Evolutionary conservation across 2,329 filamentous ascomycete species (phyloP).

Genomic region (Claviceps sp.): DNA sequence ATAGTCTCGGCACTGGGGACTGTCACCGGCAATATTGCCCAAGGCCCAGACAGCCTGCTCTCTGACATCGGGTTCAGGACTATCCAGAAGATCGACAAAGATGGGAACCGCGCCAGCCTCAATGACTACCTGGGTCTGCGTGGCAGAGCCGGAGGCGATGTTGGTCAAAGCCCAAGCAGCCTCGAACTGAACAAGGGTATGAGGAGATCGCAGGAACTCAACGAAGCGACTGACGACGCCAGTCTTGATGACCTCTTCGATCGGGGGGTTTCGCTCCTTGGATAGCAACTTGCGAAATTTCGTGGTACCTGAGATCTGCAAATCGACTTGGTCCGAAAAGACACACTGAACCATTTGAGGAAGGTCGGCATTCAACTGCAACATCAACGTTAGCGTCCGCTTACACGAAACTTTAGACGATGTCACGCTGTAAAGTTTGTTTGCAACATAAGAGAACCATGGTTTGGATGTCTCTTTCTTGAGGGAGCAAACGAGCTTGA

Average conservation of each 20-base stretch:
- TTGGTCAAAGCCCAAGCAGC: conserved; percentile 98
- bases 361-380: conserved; percentile 88
- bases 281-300: conserved; percentile 97
- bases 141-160: conserved; percentile 93
- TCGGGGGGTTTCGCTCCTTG: conserved; percentile 97
- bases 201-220: conserved; percentile 92
- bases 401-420: background rate
- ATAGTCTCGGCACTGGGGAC: conserved; percentile 93
- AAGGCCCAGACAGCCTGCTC: conserved; percentile 98
- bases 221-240: conserved; percentile 96
- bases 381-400: conserved; percentile 8
- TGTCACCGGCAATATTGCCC: conserved; percentile 97
- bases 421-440: too few species aligned
- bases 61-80: conserved; percentile 92
- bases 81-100: conserved; percentile 89
- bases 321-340: conserved; percentile 97
- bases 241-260: conserved; percentile 98
- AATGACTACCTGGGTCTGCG: conserved; percentile 97
- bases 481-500: background rate
- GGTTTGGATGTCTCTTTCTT: background rate
- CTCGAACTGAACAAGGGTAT: conserved; percentile 97
- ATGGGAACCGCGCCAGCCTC: conserved; percentile 96
- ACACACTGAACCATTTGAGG: conserved; percentile 96
- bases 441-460: too few species aligned
- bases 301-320: conserved; percentile 92